Base-by-base conservation (phyloP, 495 filamentous ascomycete genomes). In the Neurospora pannonica region DNA sequence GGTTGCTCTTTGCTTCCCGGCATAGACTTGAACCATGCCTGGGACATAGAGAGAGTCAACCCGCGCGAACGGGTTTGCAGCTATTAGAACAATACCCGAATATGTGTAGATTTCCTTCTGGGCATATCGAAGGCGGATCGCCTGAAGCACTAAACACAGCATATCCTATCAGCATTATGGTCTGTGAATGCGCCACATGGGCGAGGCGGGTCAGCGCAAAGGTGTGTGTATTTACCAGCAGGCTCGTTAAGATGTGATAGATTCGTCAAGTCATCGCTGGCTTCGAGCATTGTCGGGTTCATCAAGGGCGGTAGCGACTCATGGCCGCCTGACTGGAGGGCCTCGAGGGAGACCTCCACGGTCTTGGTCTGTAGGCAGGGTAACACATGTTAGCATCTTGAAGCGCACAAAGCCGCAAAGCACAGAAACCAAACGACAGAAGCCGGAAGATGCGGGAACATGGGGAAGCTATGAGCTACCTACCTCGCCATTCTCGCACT, bases 91-190 rank as follows among this genome's bases (percentile, higher is more conserved):
- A 80, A 99, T 99, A 78, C 96, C 96, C 83, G 93, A 97, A 86
- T 99, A 99, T 80, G 96, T 99, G 87, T 99, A 99, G 78, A 99
- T 99, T 79, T 99, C 96, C 81, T 98, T 98, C 81, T 99, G 97
- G 73, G 92, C 90, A 86, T 99, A 99, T 83, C 96, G 94, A 78
- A 99, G 90, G 80, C 93, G 94, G 80, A 99, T 99, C 36, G 96
- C 96, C 87, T 99, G 96, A 39, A 99, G 84, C 71, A 99, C 96
- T 98, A 78, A 75, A 73, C 28, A 31, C 39, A 38, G 72, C 71
- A 72, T 71, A 62, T 10, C 37, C 70, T 71, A 78, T 88, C 77
- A 89, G 85, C 76, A 74, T 72, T 34, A 71, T 75, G 31, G 36
- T 46, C 46, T 37, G 60, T 38, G 10, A 38, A 28, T 31, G 54